phyloP scores from a whole-genome alignment of 2,329 filamentous ascomycete genomes.

The Penicillium sp. region DNA sequence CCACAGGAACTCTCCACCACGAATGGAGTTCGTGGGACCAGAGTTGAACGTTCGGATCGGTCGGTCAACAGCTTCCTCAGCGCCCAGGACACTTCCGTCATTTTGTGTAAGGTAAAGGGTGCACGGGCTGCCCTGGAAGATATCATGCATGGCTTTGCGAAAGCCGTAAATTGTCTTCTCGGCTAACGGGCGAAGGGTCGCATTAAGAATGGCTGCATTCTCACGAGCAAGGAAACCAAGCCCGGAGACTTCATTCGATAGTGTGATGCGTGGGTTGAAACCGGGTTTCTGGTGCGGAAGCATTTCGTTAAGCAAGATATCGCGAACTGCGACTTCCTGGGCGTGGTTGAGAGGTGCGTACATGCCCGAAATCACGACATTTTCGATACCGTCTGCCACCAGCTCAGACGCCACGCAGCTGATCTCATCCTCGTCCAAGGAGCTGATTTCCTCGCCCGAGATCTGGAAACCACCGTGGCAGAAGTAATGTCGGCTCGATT shows the following conservation, averaged over 20 bases:
- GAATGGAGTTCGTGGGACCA: conserved; percentile 60
- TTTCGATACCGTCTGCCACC: neutral
- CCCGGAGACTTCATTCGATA: conserved; percentile 48
- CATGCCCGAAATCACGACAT: conserved; percentile 17
- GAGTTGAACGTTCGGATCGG: conserved; percentile 59
- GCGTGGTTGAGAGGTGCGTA: conserved; percentile 13
- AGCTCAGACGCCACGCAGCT: neutral
- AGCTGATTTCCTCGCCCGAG: conserved; percentile 14
- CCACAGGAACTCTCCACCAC: conserved; percentile 39
- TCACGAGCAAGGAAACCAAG: conserved; percentile 55
- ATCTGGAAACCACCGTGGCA: conserved; percentile 19
- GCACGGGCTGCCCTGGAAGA: conserved; percentile 45
- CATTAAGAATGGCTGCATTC: conserved; percentile 58
- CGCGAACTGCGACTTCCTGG: conserved; percentile 1
- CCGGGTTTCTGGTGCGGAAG: neutral
- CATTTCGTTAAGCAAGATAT: neutral
- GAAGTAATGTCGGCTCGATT: neutral
- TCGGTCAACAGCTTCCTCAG: conserved; percentile 51
- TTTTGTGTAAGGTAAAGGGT: conserved; percentile 58
- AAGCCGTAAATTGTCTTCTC: conserved; percentile 53
- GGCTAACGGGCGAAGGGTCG: conserved; percentile 54
- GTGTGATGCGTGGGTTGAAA: conserved; percentile 7
- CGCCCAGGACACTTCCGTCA: conserved; percentile 56
- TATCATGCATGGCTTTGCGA: conserved; percentile 50
- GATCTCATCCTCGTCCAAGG: conserved; percentile 9